These are phyloP conservation scores for Paulownia fortunei DNA, from an alignment of 257 asterid species.

Conservation along the genomic window DNA sequence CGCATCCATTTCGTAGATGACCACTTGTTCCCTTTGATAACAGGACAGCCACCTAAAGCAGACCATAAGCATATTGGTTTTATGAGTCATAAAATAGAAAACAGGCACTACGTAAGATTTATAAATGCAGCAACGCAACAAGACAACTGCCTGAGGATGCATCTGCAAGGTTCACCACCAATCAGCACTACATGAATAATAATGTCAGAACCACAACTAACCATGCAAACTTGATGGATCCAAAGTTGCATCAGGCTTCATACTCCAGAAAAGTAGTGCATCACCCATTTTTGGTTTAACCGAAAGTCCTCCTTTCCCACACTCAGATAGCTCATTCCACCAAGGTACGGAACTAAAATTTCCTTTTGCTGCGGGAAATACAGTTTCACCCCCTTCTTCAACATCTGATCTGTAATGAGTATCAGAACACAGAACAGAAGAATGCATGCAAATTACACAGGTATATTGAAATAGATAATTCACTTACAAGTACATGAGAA, in stretches of 20 bases:
- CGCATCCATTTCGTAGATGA: constrained; percentile 98
- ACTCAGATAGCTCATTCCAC: constrained; percentile 96
- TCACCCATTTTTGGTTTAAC: constrained; percentile 96
- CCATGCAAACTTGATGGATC: constrained; percentile 98
- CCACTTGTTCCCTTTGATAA: constrained; percentile 95
- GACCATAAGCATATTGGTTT: constrained; percentile 25
- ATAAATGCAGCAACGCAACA: not conserved
- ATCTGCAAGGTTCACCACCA: not conserved
- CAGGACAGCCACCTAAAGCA: constrained; percentile 84
- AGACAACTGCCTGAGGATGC: constrained; percentile 14
- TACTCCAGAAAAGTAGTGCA: constrained; percentile 98
- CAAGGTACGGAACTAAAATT: constrained; percentile 83
- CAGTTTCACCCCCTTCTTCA: constrained; percentile 99
- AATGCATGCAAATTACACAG: not conserved
- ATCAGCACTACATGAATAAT: constrained; percentile 7
- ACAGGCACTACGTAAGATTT: not conserved
- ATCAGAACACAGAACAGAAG: constrained; percentile 26
- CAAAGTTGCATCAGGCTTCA: constrained; percentile 88
- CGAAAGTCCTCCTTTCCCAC: constrained; percentile 91
- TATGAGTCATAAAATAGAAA: not conserved
- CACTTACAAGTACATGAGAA: constrained; percentile 96
- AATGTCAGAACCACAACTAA: constrained; percentile 49
- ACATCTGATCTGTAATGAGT: constrained; percentile 81
- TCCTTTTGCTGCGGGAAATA: constrained; percentile 94
- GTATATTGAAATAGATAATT: constrained; percentile 25